These are phyloP conservation scores for Pulveroboletus sp. DNA, from an alignment of 768 basidiomycete genomes.

Conservation along the genomic window DNA sequence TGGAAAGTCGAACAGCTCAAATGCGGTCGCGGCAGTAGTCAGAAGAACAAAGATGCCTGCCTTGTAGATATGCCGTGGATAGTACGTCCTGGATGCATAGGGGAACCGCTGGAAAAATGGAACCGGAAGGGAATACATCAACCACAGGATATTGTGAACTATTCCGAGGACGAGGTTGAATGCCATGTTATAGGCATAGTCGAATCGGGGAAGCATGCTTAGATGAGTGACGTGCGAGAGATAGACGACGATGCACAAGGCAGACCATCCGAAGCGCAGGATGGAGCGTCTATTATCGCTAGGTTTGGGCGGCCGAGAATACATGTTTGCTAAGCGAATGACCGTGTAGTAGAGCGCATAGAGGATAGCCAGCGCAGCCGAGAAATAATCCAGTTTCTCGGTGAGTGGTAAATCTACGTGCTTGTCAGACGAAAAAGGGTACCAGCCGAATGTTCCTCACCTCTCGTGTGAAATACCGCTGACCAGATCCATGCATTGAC, in stretches of 20 bases:
- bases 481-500: constrained; percentile 95
- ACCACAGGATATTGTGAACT: constrained; percentile 78
- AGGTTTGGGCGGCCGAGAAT: constrained; percentile 37
- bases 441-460: constrained; percentile 39
- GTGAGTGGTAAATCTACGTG: constrained; percentile 70
- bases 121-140: constrained; percentile 56
- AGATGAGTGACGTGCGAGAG: constrained; percentile 77
- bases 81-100: constrained; percentile 48
- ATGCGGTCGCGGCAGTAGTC: constrained; percentile 66
- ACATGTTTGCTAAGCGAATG: constrained; percentile 74
- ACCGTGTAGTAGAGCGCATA: constrained; percentile 75
- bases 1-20: constrained; percentile 92
- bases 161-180: constrained; percentile 79
- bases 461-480: constrained; percentile 86
- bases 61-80: constrained; percentile 50
- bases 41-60: constrained; percentile 59
- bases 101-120: constrained; percentile 53
- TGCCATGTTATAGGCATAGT: constrained; percentile 89
- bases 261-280: constrained; percentile 39
- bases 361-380: constrained; percentile 80
- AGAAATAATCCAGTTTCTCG: constrained; percentile 93
- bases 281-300: constrained; percentile 15
- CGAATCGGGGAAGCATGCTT: constrained; percentile 68
- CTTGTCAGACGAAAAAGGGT: constrained; percentile 6
- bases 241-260: constrained; percentile 52